Conservation (phyloP, 2,329 filamentous ascomycete genomes). For the Rhinocladiella mackenziei region DNA sequence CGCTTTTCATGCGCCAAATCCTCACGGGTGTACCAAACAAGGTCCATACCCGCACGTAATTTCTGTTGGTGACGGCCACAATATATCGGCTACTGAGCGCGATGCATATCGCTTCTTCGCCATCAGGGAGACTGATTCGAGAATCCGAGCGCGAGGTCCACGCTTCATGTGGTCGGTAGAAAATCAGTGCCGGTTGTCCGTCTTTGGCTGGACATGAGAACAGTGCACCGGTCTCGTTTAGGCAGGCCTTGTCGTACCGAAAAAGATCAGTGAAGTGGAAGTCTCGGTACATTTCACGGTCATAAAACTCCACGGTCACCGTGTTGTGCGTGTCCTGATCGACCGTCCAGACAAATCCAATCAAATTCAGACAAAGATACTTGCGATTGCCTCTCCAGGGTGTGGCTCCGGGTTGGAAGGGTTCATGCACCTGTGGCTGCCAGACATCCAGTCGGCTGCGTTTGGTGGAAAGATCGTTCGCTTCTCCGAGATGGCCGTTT, state of each 20-base stretch:
- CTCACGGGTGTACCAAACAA: constrained; percentile 85
- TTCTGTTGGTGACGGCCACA: constrained; percentile 77
- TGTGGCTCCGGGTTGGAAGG: constrained; percentile 91
- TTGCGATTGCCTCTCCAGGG: constrained; percentile 93
- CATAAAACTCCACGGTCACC: constrained; percentile 95
- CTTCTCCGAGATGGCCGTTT: constrained; percentile 46
- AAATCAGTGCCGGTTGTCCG: constrained; percentile 70
- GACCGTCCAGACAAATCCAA: constrained; percentile 94
- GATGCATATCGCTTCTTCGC: constrained; percentile 83
- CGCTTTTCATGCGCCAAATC: constrained; percentile 87
- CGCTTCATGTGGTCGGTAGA: constrained; percentile 93
- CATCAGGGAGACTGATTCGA: constrained; percentile 78
- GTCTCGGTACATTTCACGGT: constrained; percentile 84
- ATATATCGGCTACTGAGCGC: constrained; percentile 88
- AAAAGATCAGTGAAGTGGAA: constrained; percentile 98
- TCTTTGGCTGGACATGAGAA: constrained; percentile 43
- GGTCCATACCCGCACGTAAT: constrained; percentile 90
- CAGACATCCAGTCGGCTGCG: constrained; percentile 48
- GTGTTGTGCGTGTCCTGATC: constrained; percentile 92
- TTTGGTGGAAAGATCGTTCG: constrained; percentile 47
- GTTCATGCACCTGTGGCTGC: constrained; percentile 68
- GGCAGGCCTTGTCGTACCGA: constrained; percentile 90
- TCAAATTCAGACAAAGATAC: constrained; percentile 88
- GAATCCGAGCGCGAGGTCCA: constrained; percentile 91
- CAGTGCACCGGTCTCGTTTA: constrained; percentile 51